A percentile compares a stretch with the other conserved stretches of the same genome.
Conservation (phyloP, 352 stramenopile species). For the Phytophthora idaei region DNA sequence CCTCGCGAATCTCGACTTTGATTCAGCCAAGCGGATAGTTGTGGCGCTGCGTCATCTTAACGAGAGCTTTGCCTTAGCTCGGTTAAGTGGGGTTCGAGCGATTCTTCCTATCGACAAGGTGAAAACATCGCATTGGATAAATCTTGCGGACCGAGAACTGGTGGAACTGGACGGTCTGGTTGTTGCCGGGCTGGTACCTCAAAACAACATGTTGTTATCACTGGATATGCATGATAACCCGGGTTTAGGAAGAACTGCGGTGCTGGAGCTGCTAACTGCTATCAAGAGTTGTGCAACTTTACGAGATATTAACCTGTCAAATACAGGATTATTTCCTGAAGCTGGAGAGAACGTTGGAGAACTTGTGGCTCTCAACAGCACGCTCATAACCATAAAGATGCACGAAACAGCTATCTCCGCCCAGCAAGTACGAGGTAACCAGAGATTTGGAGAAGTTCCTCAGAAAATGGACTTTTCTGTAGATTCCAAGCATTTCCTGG, state of each 20-base stretch:
- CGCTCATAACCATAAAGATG: slow-evolving; percentile 66
- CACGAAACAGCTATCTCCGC: slow-evolving; percentile 47
- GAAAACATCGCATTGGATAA: slow-evolving; percentile 67
- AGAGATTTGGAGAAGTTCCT: slow-evolving; percentile 19
- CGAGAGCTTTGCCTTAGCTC: slow-evolving; percentile 47
- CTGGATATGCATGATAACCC: slow-evolving; percentile 73
- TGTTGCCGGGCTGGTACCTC: slow-evolving; percentile 57
- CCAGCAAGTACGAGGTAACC: slow-evolving; percentile 60
- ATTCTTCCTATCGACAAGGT: slow-evolving; percentile 66
- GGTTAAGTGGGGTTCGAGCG: slow-evolving; percentile 48
- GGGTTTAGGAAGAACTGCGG: slow-evolving; percentile 50
- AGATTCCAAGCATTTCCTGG: slow-evolving; percentile 47
- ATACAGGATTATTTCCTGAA: slow-evolving; percentile 65
- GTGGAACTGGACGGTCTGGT: slow-evolving; percentile 70
- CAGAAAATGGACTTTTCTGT: slow-evolving; percentile 43
- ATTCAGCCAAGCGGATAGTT: slow-evolving; percentile 54
- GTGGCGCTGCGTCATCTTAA: slow-evolving; percentile 58
- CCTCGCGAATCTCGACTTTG: slow-evolving; percentile 62
- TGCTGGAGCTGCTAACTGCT: slow-evolving; percentile 59
- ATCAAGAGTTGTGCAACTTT: slow-evolving; percentile 63
- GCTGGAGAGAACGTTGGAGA: slow-evolving; percentile 66
- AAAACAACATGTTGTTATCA: slow-evolving; percentile 59
- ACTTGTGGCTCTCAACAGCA: slow-evolving; percentile 61
- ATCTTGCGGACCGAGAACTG: slow-evolving; percentile 39
- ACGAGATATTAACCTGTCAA: slow-evolving; percentile 53